Conservation (phyloP, 2,329 filamentous ascomycete genomes). For the Aphanoascus verrucosus region DNA sequence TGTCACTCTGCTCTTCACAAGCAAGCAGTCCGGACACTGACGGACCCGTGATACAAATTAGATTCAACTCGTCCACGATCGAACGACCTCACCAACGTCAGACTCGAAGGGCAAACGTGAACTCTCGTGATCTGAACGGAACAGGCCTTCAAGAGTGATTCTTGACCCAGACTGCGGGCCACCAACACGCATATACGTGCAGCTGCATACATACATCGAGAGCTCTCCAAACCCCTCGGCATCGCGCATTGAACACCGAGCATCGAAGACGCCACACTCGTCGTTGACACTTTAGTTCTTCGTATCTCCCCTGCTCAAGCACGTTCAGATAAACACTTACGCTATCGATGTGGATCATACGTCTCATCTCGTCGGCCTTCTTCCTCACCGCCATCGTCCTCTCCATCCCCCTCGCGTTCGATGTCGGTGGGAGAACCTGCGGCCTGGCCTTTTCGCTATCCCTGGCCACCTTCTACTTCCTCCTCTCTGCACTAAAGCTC, state of each 20-base stretch:
- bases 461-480: conserved; percentile 80
- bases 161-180: too few relatives aligned
- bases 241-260: background rate
- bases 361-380: conserved; percentile 64
- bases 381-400: conserved; percentile 90
- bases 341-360: conserved; percentile 68
- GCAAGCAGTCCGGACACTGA: too few relatives aligned
- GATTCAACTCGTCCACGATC: too few relatives aligned
- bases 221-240: background rate
- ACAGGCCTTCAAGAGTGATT: too few relatives aligned
- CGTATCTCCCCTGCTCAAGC: background rate
- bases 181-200: too few relatives aligned
- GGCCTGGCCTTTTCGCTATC: conserved; percentile 88
- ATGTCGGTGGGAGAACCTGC: conserved; percentile 90
- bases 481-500: conserved; percentile 71
- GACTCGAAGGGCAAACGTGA: too few relatives aligned
- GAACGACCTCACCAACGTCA: too few relatives aligned
- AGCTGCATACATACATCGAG: background rate
- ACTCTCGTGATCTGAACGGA: too few relatives aligned
- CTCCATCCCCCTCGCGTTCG: conserved; percentile 92
- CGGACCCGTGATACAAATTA: too few relatives aligned
- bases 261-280: background rate
- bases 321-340: background rate
- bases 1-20: too few relatives aligned
- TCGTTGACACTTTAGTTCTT: background rate